Percentiles rank a stretch among this genome's conserved stretches.
phyloP scores from a whole-genome alignment of 2,329 filamentous ascomycete genomes.

The Aspergillus fructus region DNA sequence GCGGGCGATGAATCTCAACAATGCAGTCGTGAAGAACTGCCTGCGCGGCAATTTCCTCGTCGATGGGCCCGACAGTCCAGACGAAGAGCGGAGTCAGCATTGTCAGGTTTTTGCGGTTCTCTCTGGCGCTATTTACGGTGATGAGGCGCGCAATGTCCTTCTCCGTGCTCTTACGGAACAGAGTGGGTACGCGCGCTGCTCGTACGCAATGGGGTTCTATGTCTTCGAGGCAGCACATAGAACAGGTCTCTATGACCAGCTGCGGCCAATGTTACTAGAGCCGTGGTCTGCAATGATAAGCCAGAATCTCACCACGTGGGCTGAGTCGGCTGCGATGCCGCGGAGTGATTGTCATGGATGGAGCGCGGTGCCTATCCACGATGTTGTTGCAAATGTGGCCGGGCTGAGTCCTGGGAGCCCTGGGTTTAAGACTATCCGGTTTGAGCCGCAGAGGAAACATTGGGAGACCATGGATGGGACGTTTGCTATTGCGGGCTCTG shows the following conservation, averaged over 20 bases:
- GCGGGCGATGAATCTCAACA: background rate
- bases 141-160: background rate
- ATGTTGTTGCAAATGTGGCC: slow-evolving; percentile 8
- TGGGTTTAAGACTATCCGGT: slow-evolving; percentile 1
- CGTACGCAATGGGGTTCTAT: slow-evolving; percentile 1
- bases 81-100: slow-evolving; percentile 8
- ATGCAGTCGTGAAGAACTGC: background rate
- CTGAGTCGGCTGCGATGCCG: slow-evolving; percentile 7
- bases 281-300: slow-evolving; percentile 9
- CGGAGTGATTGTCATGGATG: slow-evolving; percentile 14
- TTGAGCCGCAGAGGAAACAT: background rate
- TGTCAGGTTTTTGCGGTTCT: slow-evolving; percentile 9
- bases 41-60: background rate
- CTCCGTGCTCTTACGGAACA: background rate
- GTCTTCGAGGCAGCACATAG: slow-evolving; percentile 3
- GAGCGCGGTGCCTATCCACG: slow-evolving; percentile 11
- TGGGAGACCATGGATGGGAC: background rate
- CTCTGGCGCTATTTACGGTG: background rate
- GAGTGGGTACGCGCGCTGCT: slow-evolving; percentile 6
- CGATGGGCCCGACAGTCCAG: slow-evolving; percentile 1
- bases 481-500: background rate
- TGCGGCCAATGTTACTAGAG: background rate
- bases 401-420: slow-evolving; percentile 3
- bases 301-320: slow-evolving; percentile 10
- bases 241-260: slow-evolving; percentile 1